Evolutionary conservation across 257 asterid genomes (phyloP).

Genomic region (Solanum medicagineum): DNA sequence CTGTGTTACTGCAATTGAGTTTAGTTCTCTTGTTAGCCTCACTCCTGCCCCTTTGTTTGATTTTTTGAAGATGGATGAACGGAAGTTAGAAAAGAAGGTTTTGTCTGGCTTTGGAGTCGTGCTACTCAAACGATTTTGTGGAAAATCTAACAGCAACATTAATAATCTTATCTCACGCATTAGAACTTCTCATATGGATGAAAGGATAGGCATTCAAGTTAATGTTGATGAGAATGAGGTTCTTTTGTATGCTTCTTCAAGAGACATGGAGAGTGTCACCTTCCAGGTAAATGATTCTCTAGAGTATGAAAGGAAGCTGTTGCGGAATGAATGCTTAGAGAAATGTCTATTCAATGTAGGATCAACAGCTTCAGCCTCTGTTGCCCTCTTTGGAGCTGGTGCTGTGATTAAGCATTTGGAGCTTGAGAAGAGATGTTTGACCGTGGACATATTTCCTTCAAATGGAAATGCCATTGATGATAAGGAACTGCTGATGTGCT

Average conservation of each 20-base stretch:
- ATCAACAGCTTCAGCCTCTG: slow-evolving; percentile 33
- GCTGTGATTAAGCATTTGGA: slow-evolving; percentile 84
- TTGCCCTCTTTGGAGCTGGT: slow-evolving; percentile 91
- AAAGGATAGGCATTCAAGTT: slow-evolving; percentile 56
- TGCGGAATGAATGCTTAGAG: slow-evolving; percentile 68
- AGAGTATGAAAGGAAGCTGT: slow-evolving; percentile 46
- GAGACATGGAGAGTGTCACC: slow-evolving; percentile 45
- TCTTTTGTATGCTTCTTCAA: slow-evolving; percentile 47
- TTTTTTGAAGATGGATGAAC: slow-evolving; percentile 44
- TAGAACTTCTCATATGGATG: slow-evolving; percentile 49
- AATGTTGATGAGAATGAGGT: slow-evolving; percentile 57
- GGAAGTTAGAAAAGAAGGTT: slow-evolving; percentile 44
- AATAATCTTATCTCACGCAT: slow-evolving; percentile 40
- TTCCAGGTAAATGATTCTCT: slow-evolving; percentile 32
- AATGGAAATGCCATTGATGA: slow-evolving; percentile 32
- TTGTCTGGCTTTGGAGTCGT: slow-evolving; percentile 54
- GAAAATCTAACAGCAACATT: slow-evolving; percentile 42
- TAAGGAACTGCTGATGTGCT: slow-evolving; percentile 48
- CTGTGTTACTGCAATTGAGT: slow-evolving; percentile 68
- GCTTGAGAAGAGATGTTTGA: slow-evolving; percentile 65
- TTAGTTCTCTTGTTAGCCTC: slow-evolving; percentile 33
- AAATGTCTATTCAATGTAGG: slow-evolving; percentile 57
- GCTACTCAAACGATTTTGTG: slow-evolving; percentile 69
- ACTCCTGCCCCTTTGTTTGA: slow-evolving; percentile 53
- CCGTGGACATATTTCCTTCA: slow-evolving; percentile 62